Conservation (phyloP, 345 rosid species). For the Aquilaria malaccensis region DNA sequence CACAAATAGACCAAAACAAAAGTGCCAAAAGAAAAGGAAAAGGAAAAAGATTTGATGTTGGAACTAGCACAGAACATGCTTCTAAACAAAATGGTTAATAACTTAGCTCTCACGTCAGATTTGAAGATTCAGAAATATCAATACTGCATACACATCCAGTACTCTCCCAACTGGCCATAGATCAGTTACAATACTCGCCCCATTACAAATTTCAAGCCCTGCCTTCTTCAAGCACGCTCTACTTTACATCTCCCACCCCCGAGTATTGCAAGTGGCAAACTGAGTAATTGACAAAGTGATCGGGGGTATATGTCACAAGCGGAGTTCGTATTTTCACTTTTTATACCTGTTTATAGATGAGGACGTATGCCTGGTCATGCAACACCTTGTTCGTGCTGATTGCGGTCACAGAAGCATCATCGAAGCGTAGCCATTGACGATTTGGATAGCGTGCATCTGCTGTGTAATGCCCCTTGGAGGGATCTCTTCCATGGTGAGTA, state of each 20-base stretch:
- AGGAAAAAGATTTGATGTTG: too few species aligned
- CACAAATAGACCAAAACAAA: too few species aligned
- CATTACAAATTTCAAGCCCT: too few species aligned
- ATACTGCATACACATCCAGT: too few species aligned
- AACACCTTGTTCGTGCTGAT: slow-evolving; percentile 61
- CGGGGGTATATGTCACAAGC: neutral
- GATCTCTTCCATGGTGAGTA: slow-evolving; percentile 91
- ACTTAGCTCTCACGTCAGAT: too few species aligned
- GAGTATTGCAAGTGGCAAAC: neutral
- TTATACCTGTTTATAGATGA: slow-evolving; percentile 79
- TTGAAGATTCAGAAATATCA: too few species aligned
- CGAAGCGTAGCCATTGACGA: slow-evolving; percentile 78
- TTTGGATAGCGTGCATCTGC: slow-evolving; percentile 65
- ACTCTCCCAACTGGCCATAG: too few species aligned
- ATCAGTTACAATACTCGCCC: too few species aligned
- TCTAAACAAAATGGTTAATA: too few species aligned
- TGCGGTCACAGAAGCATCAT: slow-evolving; percentile 69
- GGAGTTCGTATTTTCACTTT: neutral
- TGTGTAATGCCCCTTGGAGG: slow-evolving; percentile 91
- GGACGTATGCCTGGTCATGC: slow-evolving; percentile 93
- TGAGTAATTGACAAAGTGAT: neutral
- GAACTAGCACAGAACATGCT: too few species aligned
- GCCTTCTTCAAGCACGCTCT: too few species aligned
- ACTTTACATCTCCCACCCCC: neutral
- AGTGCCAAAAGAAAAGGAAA: too few species aligned